Base-by-base conservation (phyloP, 768 basidiomycete species). In the Lactifluus volemus region DNA sequence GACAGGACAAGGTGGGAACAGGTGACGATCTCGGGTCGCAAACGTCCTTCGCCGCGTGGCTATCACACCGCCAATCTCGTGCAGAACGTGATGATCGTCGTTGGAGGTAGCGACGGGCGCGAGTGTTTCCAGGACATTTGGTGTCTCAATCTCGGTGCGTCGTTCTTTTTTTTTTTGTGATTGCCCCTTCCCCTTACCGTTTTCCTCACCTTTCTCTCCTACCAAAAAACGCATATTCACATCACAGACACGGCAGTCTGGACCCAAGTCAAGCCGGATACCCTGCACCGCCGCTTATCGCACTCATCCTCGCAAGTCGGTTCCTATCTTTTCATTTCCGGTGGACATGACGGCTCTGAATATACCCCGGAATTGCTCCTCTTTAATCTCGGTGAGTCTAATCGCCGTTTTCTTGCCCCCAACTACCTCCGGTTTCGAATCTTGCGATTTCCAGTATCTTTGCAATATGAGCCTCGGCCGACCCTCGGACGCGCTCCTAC, bases 41-140 rank as follows among this genome's bases (percentile, higher is more conserved):
- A 77, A 56, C 66, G 68, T 41, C 88, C 89, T 1, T 73, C 76
- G 5, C 77, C 85, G 19, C 78, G 91, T 58, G 95, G 94, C 0
- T 98, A 98, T 68, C 94, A 97, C 72, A 89, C 91, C 0, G 89
- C 92, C 39, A 95, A 92, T 69, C 75, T 97, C 32, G 81, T 96
- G 5, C 86, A 86, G 32, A 84, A 87, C 65, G 80, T 87, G 60
- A 93, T 96, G 87, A 79, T 98, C 49, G 77, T 98, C 34, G 78
- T 93, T 32, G 96, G 96, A 1, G 95, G 96, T 1, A 92, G 91
- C 65, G 93, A 97, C 70, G 93, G 93, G 4, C 82, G 82, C 58
- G 87, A 91, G 64, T 90, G 88, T 58, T 97, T 94, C 69, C 84
- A 84, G 14, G 92, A 97, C 69, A 81, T 98, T 0, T 94, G 90